A percentile compares a stretch with the other conserved stretches of the same genome.
These are phyloP conservation scores for Penicillium robsamsonii DNA, from an alignment of 495 filamentous ascomycete genomes.

Conservation along the genomic window DNA sequence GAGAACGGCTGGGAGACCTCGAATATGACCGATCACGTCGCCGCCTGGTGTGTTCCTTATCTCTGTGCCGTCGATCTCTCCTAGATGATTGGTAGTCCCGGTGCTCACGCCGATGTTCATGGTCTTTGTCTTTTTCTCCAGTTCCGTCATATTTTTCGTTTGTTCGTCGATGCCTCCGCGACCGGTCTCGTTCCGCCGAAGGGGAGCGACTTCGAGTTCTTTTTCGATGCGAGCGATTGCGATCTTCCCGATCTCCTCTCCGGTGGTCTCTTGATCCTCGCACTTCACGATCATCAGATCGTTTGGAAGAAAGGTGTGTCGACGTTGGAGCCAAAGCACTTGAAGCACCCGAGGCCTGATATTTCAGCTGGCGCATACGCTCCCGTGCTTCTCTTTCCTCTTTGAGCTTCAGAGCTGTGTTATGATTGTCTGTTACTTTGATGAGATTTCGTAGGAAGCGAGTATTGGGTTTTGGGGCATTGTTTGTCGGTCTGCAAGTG, in stretches of 20 bases:
- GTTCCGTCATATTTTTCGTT: constrained; percentile 24
- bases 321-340: constrained; percentile 19
- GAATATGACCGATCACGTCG: constrained; percentile 31
- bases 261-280: constrained; percentile 19
- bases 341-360: constrained; percentile 21
- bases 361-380: constrained; percentile 51
- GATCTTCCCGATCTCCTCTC: constrained; percentile 16
- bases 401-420: constrained; percentile 78
- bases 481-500: constrained; percentile 48
- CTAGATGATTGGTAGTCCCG: constrained; percentile 16
- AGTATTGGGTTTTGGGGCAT: constrained; percentile 86
- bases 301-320: constrained; percentile 28
- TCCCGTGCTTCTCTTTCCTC: constrained; percentile 67
- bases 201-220: constrained; percentile 32
- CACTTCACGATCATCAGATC: constrained; percentile 17
- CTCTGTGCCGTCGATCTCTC: constrained; percentile 17
- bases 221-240: constrained; percentile 27
- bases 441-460: constrained; percentile 87
- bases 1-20: constrained; percentile 37
- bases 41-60: constrained; percentile 18
- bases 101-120: constrained; percentile 17
- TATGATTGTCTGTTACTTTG: constrained; percentile 83
- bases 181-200: constrained; percentile 31
- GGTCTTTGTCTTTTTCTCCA: constrained; percentile 23
- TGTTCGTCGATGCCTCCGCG: constrained; percentile 28